phyloP scores from a whole-genome alignment of 805 yeast species.

The Saccharomycopsis synnaedendra region DNA sequence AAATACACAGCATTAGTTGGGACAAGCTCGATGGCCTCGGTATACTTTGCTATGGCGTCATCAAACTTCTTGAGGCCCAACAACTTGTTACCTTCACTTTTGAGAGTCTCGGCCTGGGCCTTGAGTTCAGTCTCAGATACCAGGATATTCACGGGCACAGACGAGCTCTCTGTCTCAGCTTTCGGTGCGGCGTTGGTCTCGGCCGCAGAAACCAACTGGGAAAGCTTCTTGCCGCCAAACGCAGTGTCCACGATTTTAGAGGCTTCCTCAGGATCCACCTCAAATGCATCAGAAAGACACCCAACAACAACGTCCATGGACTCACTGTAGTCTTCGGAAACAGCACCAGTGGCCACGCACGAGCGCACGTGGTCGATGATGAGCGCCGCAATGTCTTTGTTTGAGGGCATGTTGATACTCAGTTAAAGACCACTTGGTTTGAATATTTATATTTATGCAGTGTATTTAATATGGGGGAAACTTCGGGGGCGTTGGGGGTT shows the following conservation, averaged over 20 bases:
- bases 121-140: slow-evolving; percentile 36
- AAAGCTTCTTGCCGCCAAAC: slow-evolving; percentile 38
- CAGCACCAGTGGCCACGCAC: slow-evolving; percentile 46
- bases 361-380: slow-evolving; percentile 61
- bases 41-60: slow-evolving; percentile 66
- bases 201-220: slow-evolving; percentile 29
- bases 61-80: slow-evolving; percentile 72
- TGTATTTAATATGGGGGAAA: too few species aligned
- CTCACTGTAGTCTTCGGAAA: slow-evolving; percentile 72
- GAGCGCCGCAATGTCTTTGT: slow-evolving; percentile 58
- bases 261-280: slow-evolving; percentile 43
- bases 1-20: slow-evolving; percentile 72
- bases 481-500: too few species aligned
- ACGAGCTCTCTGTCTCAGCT: slow-evolving; percentile 10
- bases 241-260: slow-evolving; percentile 22
- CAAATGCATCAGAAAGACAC: slow-evolving; percentile 82
- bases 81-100: slow-evolving; percentile 80
- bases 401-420: slow-evolving; percentile 32
- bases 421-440: not conserved
- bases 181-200: slow-evolving; percentile 20
- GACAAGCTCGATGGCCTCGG: slow-evolving; percentile 62
- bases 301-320: slow-evolving; percentile 91
- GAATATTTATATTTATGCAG: too few species aligned
- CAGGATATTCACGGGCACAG: slow-evolving; percentile 30
- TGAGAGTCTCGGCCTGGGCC: slow-evolving; percentile 73